These are phyloP conservation scores for Chlamydomonas eustigma DNA, from an alignment of 139 green algal genomes.

Conservation along the genomic window DNA sequence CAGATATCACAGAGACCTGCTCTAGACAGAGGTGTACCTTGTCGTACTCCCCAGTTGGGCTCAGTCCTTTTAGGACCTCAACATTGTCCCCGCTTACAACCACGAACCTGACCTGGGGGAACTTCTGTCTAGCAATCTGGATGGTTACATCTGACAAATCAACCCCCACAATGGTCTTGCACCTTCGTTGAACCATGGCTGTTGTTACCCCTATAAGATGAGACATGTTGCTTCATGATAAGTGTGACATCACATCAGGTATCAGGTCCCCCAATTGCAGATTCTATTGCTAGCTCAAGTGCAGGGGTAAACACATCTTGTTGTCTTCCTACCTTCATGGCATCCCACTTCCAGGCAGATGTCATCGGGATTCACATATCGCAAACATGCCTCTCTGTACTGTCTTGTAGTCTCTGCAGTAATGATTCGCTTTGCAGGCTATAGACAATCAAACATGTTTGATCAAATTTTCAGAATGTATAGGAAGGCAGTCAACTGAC, in stretches of 20 bases:
- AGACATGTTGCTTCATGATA: neutral
- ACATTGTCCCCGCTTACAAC: conserved; percentile 18
- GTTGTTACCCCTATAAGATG: conserved; percentile 30
- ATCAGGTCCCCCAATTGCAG: neutral
- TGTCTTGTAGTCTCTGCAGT: conserved; percentile 35
- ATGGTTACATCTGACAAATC: neutral
- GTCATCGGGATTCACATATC: conserved; percentile 23
- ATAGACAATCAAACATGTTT: neutral
- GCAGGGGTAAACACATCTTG: no score
- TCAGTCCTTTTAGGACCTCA: conserved; percentile 12
- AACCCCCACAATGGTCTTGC: conserved; percentile 26
- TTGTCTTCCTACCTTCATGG: conserved; percentile 31
- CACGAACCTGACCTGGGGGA: neutral
- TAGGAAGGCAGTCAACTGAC: no score
- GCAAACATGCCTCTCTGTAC: conserved; percentile 29
- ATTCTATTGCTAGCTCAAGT: no score
- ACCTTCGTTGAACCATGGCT: conserved; percentile 23
- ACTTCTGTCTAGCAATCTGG: neutral
- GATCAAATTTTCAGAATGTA: no score
- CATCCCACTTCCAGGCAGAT: conserved; percentile 43
- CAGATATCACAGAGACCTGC: no score
- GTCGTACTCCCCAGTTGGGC: conserved; percentile 15
- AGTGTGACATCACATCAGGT: neutral
- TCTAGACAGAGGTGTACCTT: no score
- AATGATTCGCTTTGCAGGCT: conserved; percentile 26